Evolutionary conservation across 202 grass and related monocot species (phyloP), one percentile per base, ranked within the genome.

Genomic region (Setaria viridis): DNA sequence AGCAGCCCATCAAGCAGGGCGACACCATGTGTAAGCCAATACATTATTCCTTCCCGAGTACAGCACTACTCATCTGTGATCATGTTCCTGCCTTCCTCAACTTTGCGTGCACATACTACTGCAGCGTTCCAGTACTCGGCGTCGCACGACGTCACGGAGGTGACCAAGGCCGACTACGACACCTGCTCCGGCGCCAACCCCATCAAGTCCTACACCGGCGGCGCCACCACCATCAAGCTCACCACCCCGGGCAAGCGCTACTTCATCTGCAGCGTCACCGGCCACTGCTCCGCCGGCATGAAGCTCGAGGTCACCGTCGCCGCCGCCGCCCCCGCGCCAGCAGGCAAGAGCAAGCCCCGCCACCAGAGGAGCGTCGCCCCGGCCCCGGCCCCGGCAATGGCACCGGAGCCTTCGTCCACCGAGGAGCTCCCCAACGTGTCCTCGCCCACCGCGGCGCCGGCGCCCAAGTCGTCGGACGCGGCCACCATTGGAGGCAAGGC

Each of bases 231-330:
- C 48, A 16, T 94, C 55, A 85, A 87, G 80, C 90, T 97, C 60
- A 0, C 68, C 51, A 7, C 59, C 17, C 62, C 91, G 4, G 91
- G 94, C 11, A 94, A 89, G 80, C 67, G 5, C 33, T 92, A 97
- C 83, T 97, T 97, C 90, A 94, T 97, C 87, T 97, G 91, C 77
- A 78, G 80, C 49, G 9, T 90, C 15, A 70, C 92, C 11, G 94
- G 90, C 19, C 94, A 94, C 87, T 94, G 94, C 88, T 39, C 68
- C 73, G 42, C 88, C 11, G 92, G 94, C 53, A 97, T 94, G 94
- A 97, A 97, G 88, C 88, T 97, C 75, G 69, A 80, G 74, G 94
- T 97, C 67, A 77, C 76, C 37, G 90, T 92, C 43, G 63, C 29
- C 37, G 56, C 91, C 64, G 55, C 79, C 64, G 43, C 59, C 6